Evolutionary conservation across 169 alveolate species (phyloP), one percentile per base, ranked within the genome.

Genomic region (Amoebophrya sp.): DNA sequence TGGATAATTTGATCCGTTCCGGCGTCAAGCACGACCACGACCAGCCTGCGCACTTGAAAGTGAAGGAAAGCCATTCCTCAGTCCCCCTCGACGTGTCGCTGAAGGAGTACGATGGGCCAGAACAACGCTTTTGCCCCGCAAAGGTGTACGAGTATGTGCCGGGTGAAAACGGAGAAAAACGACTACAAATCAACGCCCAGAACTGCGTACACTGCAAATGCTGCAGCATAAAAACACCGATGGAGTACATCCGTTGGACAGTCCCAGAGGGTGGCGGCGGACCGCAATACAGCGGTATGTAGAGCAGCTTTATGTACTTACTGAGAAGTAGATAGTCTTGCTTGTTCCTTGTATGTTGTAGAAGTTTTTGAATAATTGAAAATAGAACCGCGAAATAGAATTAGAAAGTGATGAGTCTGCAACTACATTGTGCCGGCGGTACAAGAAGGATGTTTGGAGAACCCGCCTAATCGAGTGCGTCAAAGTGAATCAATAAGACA

Each of bases 211-310:
- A 97, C 93, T 97, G 98, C 95, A 97, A 97, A 90, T 95, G 97
- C 90, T 96, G 97, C 89, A 93, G 95, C 83, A 95, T 96, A 55
- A 95, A 95, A 83, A 89, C 93, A 39, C 96, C 96, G 0, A 83
- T 94, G 89, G 96, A 96, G 41, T 97, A 93, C 94, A 96, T 97
- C 78, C 95, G 95, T 41, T 97, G 98, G 98, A 96, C 96, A 34
- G 97, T 95, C 53, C 98, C 98, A 14, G 98, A 97, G 93, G 98
- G 98, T 26, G 97, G 98, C 40, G 98, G 98, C 39, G 98, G 98
- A 41, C 98, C 98, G 3, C 95, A 94, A 78, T 96, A 96, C 93
- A 93, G 95, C 40, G 95, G 94, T 36, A 94, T 94, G 94, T 96
- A 89, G 92, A 47, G 65, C n/a, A n/a, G n/a, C n/a, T n/a, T n/a